Conservation (phyloP, 2,329 filamentous ascomycete species). For the Penicillium decumbens region DNA sequence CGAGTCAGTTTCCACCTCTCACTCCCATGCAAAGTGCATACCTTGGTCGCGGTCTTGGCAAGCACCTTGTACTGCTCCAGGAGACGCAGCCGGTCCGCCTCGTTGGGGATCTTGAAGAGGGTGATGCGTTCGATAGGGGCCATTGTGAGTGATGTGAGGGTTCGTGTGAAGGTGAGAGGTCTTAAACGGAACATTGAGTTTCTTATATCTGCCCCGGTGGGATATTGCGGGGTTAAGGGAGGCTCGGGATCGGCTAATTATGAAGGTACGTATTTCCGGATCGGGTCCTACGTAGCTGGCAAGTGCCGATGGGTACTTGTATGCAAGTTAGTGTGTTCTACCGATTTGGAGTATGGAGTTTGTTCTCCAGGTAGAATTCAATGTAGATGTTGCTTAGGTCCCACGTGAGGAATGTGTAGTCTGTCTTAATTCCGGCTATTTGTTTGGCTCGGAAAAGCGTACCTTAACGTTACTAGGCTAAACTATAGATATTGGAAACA, state of each 20-base stretch:
- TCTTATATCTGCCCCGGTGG: background rate
- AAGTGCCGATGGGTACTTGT: background rate
- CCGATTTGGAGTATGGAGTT: too few species aligned
- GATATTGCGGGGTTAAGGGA: background rate
- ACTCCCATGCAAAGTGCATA: conserved; percentile 17
- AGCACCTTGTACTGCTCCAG: conserved; percentile 45
- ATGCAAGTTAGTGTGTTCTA: too few species aligned
- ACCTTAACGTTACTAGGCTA: too few species aligned
- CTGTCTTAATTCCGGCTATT: too few species aligned
- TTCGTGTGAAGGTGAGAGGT: background rate
- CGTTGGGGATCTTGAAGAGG: conserved; percentile 51
- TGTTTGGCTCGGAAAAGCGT: too few species aligned
- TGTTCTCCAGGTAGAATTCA: too few species aligned
- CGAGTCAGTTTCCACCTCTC: background rate
- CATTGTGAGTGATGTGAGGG: conserved; percentile 22
- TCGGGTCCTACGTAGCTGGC: background rate
- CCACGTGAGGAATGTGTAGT: background rate
- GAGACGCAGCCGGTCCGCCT: conserved; percentile 42
- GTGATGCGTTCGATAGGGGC: conserved; percentile 49
- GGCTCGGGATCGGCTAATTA: background rate
- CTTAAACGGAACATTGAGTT: background rate
- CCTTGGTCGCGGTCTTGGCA: conserved; percentile 44
- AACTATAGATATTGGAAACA: too few species aligned
- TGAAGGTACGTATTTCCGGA: background rate
- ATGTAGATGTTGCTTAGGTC: background rate